phyloP scores from a whole-genome alignment of 805 yeast species.

The Candida suzukii region DNA sequence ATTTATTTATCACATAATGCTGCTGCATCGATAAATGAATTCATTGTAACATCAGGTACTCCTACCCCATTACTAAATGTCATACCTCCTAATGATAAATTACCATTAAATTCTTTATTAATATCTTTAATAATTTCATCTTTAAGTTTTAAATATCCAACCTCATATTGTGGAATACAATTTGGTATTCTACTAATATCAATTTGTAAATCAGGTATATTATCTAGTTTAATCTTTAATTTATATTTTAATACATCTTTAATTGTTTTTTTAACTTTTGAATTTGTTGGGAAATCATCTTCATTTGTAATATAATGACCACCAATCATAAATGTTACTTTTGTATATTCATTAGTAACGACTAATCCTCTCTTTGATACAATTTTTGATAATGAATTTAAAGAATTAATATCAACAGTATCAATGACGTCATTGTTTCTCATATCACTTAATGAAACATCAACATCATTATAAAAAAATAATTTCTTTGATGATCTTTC shows the following conservation, averaged over 20 bases:
- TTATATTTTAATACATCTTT: conserved; percentile 14
- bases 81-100: conserved; percentile 69
- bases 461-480: conserved; percentile 14
- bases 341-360: conserved; percentile 40
- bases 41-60: conserved; percentile 77
- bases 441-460: conserved; percentile 4
- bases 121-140: conserved; percentile 27
- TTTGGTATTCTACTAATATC: conserved; percentile 33
- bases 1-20: conserved; percentile 10
- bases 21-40: conserved; percentile 54
- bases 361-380: conserved; percentile 11
- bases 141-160: conserved; percentile 53
- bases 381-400: conserved; percentile 10
- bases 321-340: conserved; percentile 86
- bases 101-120: conserved; percentile 28
- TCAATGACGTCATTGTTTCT: conserved; percentile 1
- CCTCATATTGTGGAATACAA: conserved; percentile 75
- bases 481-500: conserved; percentile 42
- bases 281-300: conserved; percentile 14
- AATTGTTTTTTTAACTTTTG: conserved; percentile 15
- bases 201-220: neutral
- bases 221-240: conserved; percentile 11
- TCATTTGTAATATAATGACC: conserved; percentile 31
- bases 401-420: conserved; percentile 1
- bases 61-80: conserved; percentile 76